Evolutionary conservation across 345 rosid genomes (phyloP).

Genomic region (Citrus australasica): DNA sequence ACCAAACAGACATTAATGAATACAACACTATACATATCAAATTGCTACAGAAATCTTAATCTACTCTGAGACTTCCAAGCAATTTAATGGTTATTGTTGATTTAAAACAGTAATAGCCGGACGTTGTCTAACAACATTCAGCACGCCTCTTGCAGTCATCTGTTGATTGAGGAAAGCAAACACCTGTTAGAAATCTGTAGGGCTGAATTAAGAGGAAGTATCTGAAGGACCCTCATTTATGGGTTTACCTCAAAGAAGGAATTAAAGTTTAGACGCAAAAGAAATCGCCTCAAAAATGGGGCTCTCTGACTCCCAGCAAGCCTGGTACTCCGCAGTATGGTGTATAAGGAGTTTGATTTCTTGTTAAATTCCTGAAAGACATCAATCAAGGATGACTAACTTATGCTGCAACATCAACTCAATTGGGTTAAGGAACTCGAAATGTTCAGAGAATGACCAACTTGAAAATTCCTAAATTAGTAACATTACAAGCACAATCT

Average conservation of each 20-base stretch:
- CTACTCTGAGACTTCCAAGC: not conserved
- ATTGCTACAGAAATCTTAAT: not conserved
- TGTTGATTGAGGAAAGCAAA: constrained; percentile 27
- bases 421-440: not conserved
- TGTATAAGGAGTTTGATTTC: constrained; percentile 87
- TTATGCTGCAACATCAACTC: not conserved
- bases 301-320: constrained; percentile 97
- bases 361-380: constrained; percentile 82
- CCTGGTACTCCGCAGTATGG: constrained; percentile 88
- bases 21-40: not conserved
- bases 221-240: not conserved
- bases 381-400: constrained; percentile 6
- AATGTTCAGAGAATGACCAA: not conserved
- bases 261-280: constrained; percentile 85
- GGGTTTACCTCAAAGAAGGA: constrained; percentile 78
- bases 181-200: not conserved
- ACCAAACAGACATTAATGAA: not conserved
- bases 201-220: not conserved
- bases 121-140: constrained; percentile 78
- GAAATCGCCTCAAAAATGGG: constrained; percentile 90
- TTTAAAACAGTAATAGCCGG: constrained; percentile 56
- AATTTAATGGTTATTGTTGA: constrained; percentile 27
- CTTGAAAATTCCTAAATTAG: not conserved
- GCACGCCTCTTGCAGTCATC: constrained; percentile 84
- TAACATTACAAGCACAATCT: not conserved